phyloP scores from a whole-genome alignment of 306 rosid species.

The Ormosia semicastrata region DNA sequence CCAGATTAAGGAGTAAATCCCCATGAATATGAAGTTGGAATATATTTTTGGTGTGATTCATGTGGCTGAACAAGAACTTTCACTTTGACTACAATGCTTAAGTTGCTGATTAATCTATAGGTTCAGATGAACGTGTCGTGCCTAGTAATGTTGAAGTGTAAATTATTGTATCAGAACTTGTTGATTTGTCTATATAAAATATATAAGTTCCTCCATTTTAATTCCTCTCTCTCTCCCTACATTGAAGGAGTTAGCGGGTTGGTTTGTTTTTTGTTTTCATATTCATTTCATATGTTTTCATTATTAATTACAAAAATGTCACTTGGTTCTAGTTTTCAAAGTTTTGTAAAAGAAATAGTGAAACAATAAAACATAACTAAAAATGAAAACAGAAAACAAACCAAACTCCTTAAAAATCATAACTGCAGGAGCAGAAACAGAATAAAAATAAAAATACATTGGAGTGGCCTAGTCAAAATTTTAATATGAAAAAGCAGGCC shows the following conservation, averaged over 20 bases:
- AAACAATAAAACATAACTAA: no score
- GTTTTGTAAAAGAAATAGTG: no score
- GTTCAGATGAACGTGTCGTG: background rate
- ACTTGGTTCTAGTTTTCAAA: no score
- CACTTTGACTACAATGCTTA: background rate
- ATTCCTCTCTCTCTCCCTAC: background rate
- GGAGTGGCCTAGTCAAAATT: background rate
- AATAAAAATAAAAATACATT: background rate
- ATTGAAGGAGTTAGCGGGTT: background rate
- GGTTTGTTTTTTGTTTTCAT: no score
- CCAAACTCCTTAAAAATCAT: no score
- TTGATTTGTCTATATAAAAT: background rate
- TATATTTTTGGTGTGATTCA: background rate
- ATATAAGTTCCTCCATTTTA: background rate
- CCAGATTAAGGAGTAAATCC: conserved; percentile 9
- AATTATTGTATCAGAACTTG: background rate
- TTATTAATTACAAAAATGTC: no score
- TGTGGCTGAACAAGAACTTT: background rate
- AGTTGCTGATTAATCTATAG: background rate
- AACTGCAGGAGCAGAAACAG: background rate
- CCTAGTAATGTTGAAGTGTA: background rate
- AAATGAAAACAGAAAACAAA: no score
- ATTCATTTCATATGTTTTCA: no score
- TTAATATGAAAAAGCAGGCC: background rate
- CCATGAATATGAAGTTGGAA: conserved; percentile 13